Percentiles rank a stretch among this genome's conserved stretches.
Evolutionary conservation across 345 rosid genomes (phyloP).

Genomic region (Crucihimalaya himalaica): DNA sequence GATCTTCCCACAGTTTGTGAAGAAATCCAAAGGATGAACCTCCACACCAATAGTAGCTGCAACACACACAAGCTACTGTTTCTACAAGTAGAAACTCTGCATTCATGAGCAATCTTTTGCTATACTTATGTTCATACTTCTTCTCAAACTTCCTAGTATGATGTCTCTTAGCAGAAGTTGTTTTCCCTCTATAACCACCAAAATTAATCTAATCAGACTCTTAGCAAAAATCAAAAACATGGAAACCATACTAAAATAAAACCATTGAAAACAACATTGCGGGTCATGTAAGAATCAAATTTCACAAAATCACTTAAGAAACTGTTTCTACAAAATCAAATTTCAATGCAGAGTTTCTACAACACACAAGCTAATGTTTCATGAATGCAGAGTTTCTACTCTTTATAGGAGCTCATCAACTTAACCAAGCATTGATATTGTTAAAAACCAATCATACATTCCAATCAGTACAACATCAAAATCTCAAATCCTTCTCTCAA

Average conservation of each 20-base stretch:
- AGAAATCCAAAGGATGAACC: constrained; percentile 94
- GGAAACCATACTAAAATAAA: neutral
- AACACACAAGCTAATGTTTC: too few relatives aligned
- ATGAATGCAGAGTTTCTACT: neutral
- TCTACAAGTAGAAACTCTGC: neutral
- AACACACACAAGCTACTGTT: too few relatives aligned
- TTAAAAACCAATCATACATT: neutral
- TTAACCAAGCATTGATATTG: neutral
- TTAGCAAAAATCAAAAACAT: neutral
- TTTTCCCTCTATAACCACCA: constrained; percentile 59
- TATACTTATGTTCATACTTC: constrained; percentile 89
- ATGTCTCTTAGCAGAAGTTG: constrained; percentile 91
- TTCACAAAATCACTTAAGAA: neutral
- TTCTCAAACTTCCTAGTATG: constrained; percentile 93
- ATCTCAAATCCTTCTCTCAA: neutral
- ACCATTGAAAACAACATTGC: neutral
- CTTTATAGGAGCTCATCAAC: neutral
- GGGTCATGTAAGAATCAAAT: neutral
- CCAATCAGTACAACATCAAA: neutral
- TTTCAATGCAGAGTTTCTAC: too few relatives aligned
- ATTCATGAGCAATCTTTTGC: neutral
- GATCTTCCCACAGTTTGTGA: constrained; percentile 85
- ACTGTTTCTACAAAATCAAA: too few relatives aligned
- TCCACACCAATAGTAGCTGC: constrained; percentile 95
- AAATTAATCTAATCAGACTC: neutral